Percentiles rank a stretch among this genome's conserved stretches.
Evolutionary conservation across 345 rosid genomes (phyloP).

Genomic region (Geranium rotundifolium): DNA sequence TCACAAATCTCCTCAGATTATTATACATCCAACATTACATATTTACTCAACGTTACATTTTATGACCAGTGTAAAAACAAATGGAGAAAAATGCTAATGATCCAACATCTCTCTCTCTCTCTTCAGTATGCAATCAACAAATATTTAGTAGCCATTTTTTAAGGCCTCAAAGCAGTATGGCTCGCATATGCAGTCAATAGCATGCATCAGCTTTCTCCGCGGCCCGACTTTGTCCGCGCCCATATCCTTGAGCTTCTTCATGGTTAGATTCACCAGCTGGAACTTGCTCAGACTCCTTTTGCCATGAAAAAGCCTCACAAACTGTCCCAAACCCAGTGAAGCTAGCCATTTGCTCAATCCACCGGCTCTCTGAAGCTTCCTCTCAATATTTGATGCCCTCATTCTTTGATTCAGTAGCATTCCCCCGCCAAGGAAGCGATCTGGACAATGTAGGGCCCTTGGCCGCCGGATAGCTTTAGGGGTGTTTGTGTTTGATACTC

Average conservation of each 20-base stretch:
- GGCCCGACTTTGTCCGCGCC: constrained; percentile 91
- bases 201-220: constrained; percentile 88
- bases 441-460: constrained; percentile 23
- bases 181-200: constrained; percentile 71
- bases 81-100: too few relatives aligned
- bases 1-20: too few relatives aligned
- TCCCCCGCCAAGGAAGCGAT: constrained; percentile 27
- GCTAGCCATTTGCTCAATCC: constrained; percentile 70
- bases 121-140: neutral
- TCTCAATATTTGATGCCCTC: constrained; percentile 61
- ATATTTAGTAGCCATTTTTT: constrained; percentile 2
- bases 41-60: too few relatives aligned
- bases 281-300: constrained; percentile 49
- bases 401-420: constrained; percentile 36
- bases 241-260: constrained; percentile 96
- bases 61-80: too few relatives aligned
- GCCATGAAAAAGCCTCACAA: constrained; percentile 54
- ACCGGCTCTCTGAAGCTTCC: constrained; percentile 64
- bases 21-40: too few relatives aligned
- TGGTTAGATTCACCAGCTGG: constrained; percentile 68
- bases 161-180: constrained; percentile 37
- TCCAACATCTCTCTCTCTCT: neutral
- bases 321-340: constrained; percentile 68
- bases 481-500: constrained; percentile 16
- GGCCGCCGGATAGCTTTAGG: constrained; percentile 25